Conservation (phyloP, 2,329 filamentous ascomycete species). For the Phoma sp. region DNA sequence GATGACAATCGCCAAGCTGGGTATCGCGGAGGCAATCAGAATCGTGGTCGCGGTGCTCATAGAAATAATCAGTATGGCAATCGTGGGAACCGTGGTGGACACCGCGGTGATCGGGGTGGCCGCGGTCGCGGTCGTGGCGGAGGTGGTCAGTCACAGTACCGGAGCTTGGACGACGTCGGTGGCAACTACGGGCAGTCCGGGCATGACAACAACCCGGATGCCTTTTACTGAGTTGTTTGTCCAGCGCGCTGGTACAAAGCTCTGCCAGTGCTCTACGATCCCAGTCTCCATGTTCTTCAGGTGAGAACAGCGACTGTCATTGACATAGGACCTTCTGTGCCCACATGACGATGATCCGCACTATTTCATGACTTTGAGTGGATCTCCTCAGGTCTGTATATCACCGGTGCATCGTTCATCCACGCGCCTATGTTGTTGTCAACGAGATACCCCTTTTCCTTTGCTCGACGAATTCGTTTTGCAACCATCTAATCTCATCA, state of each 20-base stretch:
- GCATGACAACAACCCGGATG: constrained; percentile 41
- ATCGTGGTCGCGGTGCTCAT: constrained; percentile 38
- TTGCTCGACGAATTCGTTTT: background rate
- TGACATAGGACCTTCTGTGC: no score
- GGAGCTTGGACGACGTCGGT: constrained; percentile 53
- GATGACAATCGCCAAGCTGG: constrained; percentile 34
- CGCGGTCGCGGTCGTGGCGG: constrained; percentile 39
- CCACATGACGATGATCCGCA: background rate
- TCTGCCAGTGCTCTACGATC: no score
- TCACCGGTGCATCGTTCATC: constrained; percentile 1
- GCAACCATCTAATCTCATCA: no score
- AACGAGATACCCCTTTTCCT: constrained; percentile 12
- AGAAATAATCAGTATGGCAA: constrained; percentile 41
- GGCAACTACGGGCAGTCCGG: constrained; percentile 35
- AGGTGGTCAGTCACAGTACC: constrained; percentile 46
- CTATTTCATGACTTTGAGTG: background rate
- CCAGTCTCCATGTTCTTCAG: background rate
- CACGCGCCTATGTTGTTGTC: constrained; percentile 1
- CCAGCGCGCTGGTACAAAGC: no score
- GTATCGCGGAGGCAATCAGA: constrained; percentile 43
- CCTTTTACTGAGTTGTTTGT: constrained; percentile 34
- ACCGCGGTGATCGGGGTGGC: constrained; percentile 49
- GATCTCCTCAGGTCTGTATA: background rate
- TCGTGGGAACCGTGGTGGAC: constrained; percentile 51
- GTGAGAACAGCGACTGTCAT: background rate